Evolutionary conservation across 2,329 filamentous ascomycete genomes (phyloP).

Genomic region (Fusarium praegraminearum): DNA sequence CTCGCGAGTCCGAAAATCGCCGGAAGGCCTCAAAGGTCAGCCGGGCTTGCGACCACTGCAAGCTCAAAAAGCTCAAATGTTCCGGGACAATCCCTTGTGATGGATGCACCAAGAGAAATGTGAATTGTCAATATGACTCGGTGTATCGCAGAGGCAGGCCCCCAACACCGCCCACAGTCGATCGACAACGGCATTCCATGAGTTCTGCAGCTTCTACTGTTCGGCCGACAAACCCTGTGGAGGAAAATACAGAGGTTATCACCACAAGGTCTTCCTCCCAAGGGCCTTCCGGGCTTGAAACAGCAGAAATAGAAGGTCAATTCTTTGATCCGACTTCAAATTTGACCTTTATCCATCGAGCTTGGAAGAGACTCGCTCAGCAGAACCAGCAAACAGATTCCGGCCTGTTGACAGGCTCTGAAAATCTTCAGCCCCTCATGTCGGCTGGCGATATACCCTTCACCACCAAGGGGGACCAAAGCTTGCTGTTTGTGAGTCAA

Average conservation of each 20-base stretch:
- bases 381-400: conserved; percentile 50
- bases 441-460: conserved; percentile 63
- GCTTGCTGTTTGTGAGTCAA: conserved; percentile 54
- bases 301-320: conserved; percentile 64
- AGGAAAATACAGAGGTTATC: neutral
- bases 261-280: conserved; percentile 23
- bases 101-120: conserved; percentile 46
- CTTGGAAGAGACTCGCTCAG: conserved; percentile 63
- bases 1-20: conserved; percentile 30
- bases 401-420: conserved; percentile 36
- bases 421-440: conserved; percentile 58
- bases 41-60: conserved; percentile 56
- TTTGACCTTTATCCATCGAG: conserved; percentile 65
- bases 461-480: conserved; percentile 47
- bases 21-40: conserved; percentile 43
- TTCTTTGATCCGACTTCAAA: conserved; percentile 65
- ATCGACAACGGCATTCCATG: conserved; percentile 9
- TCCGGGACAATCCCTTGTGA: conserved; percentile 54
- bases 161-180: conserved; percentile 50
- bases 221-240: neutral
- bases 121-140: conserved; percentile 53
- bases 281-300: conserved; percentile 59
- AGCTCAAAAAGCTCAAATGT: conserved; percentile 54
- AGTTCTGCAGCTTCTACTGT: conserved; percentile 24
- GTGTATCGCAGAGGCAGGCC: conserved; percentile 54